Conservation (phyloP, 305 asterid species). For the Lippia alba region DNA sequence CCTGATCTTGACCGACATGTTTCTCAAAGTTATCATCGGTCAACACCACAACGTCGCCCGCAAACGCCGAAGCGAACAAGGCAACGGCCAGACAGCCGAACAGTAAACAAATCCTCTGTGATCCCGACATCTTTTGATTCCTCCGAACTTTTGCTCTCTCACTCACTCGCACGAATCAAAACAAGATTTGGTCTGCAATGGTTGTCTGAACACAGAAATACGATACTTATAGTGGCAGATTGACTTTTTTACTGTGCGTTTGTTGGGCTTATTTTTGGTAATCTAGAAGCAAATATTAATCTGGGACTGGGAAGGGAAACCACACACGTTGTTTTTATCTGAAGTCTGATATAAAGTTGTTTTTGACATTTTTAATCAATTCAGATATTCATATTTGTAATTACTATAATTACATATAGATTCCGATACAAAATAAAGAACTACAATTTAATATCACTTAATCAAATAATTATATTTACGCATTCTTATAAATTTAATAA, state of each 20-base stretch:
- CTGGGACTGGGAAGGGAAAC: background rate
- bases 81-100: conserved; percentile 44
- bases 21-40: conserved; percentile 86
- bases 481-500: no score
- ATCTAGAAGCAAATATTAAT: background rate
- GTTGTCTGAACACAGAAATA: background rate
- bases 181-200: conserved; percentile 6
- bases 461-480: no score
- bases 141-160: background rate
- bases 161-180: background rate
- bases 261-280: background rate
- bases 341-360: no score
- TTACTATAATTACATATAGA: no score
- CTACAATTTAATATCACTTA: no score
- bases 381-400: no score
- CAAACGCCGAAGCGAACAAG: conserved; percentile 51
- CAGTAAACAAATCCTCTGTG: conserved; percentile 42
- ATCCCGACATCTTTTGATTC: conserved; percentile 49
- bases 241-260: background rate
- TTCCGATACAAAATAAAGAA: no score
- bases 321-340: no score
- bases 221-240: conserved; percentile 26
- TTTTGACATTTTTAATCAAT: no score
- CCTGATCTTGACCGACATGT: conserved; percentile 89
- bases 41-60: conserved; percentile 81